A percentile compares a stretch with the other conserved stretches of the same genome.
phyloP scores from a whole-genome alignment of 768 basidiomycete genomes.

The Hortiboletus flavorubellus region DNA sequence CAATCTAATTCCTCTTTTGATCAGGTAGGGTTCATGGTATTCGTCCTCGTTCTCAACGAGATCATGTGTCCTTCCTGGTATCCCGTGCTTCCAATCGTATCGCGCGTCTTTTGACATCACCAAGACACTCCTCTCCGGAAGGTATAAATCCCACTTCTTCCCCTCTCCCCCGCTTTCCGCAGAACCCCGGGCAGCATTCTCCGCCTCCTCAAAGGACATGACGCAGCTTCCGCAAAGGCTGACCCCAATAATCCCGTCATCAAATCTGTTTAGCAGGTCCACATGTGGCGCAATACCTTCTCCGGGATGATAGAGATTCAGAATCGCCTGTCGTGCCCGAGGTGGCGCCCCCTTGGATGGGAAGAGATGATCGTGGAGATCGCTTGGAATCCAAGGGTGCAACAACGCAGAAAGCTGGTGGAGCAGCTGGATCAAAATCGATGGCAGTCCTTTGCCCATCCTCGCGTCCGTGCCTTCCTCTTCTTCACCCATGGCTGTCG shows the following conservation, averaged over 20 bases:
- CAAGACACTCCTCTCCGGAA: constrained; percentile 73
- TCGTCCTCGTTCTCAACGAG: constrained; percentile 42
- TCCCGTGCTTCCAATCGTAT: constrained; percentile 88
- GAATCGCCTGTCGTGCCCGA: constrained; percentile 75
- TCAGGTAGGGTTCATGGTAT: constrained; percentile 31
- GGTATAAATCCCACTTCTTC: constrained; percentile 49
- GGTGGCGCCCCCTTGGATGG: constrained; percentile 38
- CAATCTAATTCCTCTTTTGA: constrained; percentile 56
- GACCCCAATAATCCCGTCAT: constrained; percentile 86
- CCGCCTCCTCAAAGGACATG: constrained; percentile 62
- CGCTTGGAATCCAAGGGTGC: constrained; percentile 44
- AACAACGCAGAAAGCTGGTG: constrained; percentile 47
- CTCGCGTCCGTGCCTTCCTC: constrained; percentile 13
- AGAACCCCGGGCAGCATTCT: not conserved
- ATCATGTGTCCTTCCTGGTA: constrained; percentile 60
- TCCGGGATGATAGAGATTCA: constrained; percentile 87
- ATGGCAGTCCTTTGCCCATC: constrained; percentile 49
- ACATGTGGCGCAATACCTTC: constrained; percentile 89
- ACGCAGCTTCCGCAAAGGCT: constrained; percentile 77
- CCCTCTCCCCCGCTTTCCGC: not conserved
- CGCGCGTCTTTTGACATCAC: constrained; percentile 79
- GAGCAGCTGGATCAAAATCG: constrained; percentile 53
- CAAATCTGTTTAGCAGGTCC: constrained; percentile 80
- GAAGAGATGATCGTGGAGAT: constrained; percentile 58
- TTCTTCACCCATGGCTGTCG: constrained; percentile 7